Evolutionary conservation across 257 asterid genomes (phyloP).

Genomic region (Lithospermum erythrorhizon): DNA sequence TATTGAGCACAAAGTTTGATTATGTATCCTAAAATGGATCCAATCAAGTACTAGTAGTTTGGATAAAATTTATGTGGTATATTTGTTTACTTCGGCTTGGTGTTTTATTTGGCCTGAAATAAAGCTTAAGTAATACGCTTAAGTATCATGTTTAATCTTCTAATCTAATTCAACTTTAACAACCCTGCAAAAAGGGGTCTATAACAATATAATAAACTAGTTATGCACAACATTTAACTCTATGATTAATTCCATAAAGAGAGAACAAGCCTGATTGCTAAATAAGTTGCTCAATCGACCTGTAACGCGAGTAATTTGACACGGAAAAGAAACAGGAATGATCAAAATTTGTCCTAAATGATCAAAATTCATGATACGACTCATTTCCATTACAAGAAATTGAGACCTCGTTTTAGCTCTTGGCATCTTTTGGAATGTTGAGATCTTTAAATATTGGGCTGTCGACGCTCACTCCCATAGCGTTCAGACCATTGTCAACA

Average conservation of each 20-base stretch:
- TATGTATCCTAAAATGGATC: too few relatives aligned
- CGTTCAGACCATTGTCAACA: slow-evolving; percentile 71
- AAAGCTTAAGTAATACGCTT: too few relatives aligned
- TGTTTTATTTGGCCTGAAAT: too few relatives aligned
- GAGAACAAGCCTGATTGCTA: neutral
- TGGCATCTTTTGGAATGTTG: slow-evolving; percentile 41
- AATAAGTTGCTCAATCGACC: neutral
- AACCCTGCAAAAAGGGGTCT: too few relatives aligned
- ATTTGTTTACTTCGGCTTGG: too few relatives aligned
- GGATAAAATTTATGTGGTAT: too few relatives aligned
- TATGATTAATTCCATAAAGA: neutral
- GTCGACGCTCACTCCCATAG: slow-evolving; percentile 84
- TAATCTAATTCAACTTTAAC: too few relatives aligned
- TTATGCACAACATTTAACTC: neutral
- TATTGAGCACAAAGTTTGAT: too few relatives aligned
- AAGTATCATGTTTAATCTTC: too few relatives aligned
- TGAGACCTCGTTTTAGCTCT: slow-evolving; percentile 17
- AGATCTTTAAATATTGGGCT: slow-evolving; percentile 62
- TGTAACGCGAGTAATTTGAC: neutral
- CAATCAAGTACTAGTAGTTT: too few relatives aligned
- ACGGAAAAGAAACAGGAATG: neutral
- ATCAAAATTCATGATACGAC: neutral
- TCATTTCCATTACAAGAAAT: neutral
- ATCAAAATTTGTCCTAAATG: neutral
- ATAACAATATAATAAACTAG: neutral